A percentile compares a stretch with the other conserved stretches of the same genome.
phyloP scores from a whole-genome alignment of 768 basidiomycete genomes.

The Chiua virens region DNA sequence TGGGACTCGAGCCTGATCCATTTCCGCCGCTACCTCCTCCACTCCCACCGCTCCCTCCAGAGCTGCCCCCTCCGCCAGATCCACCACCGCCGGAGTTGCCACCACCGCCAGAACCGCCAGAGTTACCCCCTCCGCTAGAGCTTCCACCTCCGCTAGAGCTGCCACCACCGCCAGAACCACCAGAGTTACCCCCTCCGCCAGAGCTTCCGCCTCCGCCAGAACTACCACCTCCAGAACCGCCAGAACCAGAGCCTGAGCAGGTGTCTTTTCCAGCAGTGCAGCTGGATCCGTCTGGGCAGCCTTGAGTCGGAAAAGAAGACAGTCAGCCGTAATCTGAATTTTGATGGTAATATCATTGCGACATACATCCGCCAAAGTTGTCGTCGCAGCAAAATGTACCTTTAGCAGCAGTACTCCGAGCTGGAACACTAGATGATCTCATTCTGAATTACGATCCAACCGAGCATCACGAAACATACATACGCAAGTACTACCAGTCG shows the following conservation, averaged over 20 bases:
- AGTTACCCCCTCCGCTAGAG: no score
- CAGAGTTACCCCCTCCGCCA: no score
- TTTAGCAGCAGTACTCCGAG: not conserved
- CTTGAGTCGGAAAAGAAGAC: not conserved
- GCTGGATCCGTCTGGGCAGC: slow-evolving; percentile 14
- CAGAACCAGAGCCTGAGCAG: slow-evolving; percentile 4
- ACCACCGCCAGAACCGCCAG: no score
- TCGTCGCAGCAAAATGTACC: slow-evolving; percentile 24
- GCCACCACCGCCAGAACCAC: not conserved
- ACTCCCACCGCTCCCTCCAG: slow-evolving; percentile 1
- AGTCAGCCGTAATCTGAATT: not conserved
- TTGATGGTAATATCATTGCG: not conserved
- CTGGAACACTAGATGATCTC: slow-evolving; percentile 12
- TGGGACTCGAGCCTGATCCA: not conserved
- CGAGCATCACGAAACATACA: not conserved
- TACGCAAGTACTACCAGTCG: slow-evolving; percentile 21
- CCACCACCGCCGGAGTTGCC: no score
- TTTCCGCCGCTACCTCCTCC: not conserved
- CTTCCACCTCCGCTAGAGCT: slow-evolving; percentile 3
- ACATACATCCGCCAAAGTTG: slow-evolving; percentile 22
- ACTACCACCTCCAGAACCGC: no score
- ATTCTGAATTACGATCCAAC: not conserved
- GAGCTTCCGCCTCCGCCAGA: no score
- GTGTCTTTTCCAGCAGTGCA: slow-evolving; percentile 6
- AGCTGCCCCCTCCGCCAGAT: slow-evolving; percentile 1